A percentile compares a stretch with the other conserved stretches of the same genome.
phyloP scores from a whole-genome alignment of 306 rosid species.

The Geum urbanum region DNA sequence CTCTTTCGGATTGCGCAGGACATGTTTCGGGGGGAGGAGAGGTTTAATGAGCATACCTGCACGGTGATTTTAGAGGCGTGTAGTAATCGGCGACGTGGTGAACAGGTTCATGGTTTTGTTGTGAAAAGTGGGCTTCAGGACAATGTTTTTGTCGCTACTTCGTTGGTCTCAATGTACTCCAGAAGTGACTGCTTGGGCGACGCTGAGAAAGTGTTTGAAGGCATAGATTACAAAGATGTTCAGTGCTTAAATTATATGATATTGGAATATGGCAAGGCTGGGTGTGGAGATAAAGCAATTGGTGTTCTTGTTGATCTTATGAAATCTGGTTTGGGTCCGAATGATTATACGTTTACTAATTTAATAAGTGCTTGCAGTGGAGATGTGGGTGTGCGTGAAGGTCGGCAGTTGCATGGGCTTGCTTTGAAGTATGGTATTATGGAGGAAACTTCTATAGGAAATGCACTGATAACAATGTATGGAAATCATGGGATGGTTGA shows the following conservation, averaged over 20 bases:
- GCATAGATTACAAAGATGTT: conserved; percentile 31
- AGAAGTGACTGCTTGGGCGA: conserved; percentile 33
- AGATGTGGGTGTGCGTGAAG: conserved; percentile 23
- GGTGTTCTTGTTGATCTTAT: conserved; percentile 32
- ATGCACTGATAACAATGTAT: conserved; percentile 46
- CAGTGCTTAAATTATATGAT: conserved; percentile 52
- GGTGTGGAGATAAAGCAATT: conserved; percentile 35
- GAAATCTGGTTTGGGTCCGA: conserved; percentile 36
- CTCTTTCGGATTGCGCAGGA: conserved; percentile 34
- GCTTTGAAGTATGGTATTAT: conserved; percentile 37
- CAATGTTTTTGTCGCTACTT: conserved; percentile 41
- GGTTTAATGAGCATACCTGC: conserved; percentile 53
- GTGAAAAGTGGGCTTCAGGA: conserved; percentile 39
- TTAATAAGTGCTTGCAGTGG: conserved; percentile 33
- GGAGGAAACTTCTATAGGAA: conserved; percentile 36
- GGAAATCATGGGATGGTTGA: conserved; percentile 39
- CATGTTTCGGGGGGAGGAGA: conserved; percentile 33
- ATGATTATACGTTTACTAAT: conserved; percentile 40
- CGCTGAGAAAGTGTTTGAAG: conserved; percentile 42
- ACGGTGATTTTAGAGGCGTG: conserved; percentile 44
- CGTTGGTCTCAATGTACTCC: conserved; percentile 50
- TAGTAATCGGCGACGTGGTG: conserved; percentile 24
- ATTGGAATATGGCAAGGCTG: conserved; percentile 45
- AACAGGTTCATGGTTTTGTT: conserved; percentile 43
- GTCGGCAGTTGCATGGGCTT: conserved; percentile 46